These are phyloP conservation scores for Hemisphaericaspora subhashii DNA, from an alignment of 1,139 yeast genomes.

Conservation along the genomic window DNA sequence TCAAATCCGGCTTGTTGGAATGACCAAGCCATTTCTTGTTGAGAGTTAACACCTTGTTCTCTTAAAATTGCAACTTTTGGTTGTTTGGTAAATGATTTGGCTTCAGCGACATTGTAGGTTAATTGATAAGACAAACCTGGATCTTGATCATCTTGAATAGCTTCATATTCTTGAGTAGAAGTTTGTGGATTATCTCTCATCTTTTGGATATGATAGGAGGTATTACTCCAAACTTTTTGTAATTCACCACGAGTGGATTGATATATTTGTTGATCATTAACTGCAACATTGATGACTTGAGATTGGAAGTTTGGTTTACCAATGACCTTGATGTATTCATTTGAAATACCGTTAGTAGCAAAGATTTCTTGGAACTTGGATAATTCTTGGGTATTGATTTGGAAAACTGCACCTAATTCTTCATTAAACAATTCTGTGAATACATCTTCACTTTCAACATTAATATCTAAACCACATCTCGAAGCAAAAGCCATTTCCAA, in stretches of 20 bases:
- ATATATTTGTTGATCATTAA: constrained; percentile 49
- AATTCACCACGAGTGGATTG: constrained; percentile 63
- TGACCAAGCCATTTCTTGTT: constrained; percentile 98
- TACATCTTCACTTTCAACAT: constrained; percentile 37
- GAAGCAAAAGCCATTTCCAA: constrained; percentile 98
- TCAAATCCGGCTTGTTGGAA: constrained; percentile 95
- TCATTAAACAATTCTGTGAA: constrained; percentile 77
- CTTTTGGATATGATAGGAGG: constrained; percentile 88
- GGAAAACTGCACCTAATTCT: constrained; percentile 97
- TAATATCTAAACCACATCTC: constrained; percentile 68
- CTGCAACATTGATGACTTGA: constrained; percentile 52
- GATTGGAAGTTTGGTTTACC: constrained; percentile 62
- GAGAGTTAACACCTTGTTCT: constrained; percentile 99
- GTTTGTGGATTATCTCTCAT: constrained; percentile 92
- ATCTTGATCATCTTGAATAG: constrained; percentile 75
- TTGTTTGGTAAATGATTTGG: constrained; percentile 35
- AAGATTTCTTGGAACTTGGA: constrained; percentile 58
- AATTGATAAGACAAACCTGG: constrained; percentile 88
- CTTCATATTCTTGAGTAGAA: constrained; percentile 80
- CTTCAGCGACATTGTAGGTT: constrained; percentile 47
- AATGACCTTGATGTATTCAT: constrained; percentile 54
- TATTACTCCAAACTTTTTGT: constrained; percentile 84
- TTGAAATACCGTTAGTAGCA: constrained; percentile 55
- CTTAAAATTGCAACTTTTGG: constrained; percentile 96
- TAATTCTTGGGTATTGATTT: constrained; percentile 56